Evolutionary conservation across 805 yeast genomes (phyloP).

Genomic region (Saccharomycopsis microspora): DNA sequence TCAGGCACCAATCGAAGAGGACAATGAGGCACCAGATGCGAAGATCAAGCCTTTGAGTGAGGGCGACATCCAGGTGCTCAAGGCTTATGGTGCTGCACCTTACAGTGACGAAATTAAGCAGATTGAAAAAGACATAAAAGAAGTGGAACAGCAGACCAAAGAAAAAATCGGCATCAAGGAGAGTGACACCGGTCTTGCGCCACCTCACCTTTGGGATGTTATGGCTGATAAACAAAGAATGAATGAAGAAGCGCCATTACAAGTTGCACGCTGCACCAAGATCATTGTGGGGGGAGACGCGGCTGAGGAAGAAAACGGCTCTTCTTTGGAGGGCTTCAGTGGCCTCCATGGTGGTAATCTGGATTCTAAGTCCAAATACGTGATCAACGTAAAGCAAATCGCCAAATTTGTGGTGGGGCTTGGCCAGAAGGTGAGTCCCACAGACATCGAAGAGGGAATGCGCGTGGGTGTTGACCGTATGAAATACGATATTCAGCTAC

Average conservation of each 20-base stretch:
- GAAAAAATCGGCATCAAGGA: slow-evolving; percentile 92
- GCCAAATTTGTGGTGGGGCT: slow-evolving; percentile 96
- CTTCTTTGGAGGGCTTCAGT: slow-evolving; percentile 16
- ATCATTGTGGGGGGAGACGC: slow-evolving; percentile 56
- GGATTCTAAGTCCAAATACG: slow-evolving; percentile 63
- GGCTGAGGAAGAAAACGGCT: slow-evolving; percentile 21
- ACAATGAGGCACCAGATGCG: slow-evolving; percentile 43
- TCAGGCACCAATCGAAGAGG: slow-evolving; percentile 73
- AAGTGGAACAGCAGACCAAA: slow-evolving; percentile 76
- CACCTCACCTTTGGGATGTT: slow-evolving; percentile 96
- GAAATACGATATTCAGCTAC: slow-evolving; percentile 92
- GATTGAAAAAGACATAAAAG: slow-evolving; percentile 79
- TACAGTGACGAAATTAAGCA: slow-evolving; percentile 72
- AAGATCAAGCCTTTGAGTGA: slow-evolving; percentile 82
- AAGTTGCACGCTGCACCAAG: slow-evolving; percentile 97
- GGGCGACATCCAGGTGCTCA: slow-evolving; percentile 94
- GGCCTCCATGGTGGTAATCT: slow-evolving; percentile 13
- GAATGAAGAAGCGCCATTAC: slow-evolving; percentile 90
- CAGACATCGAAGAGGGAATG: slow-evolving; percentile 99
- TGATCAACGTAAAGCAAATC: slow-evolving; percentile 93
- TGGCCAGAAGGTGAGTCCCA: slow-evolving; percentile 95
- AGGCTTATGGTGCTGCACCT: slow-evolving; percentile 97
- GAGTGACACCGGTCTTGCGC: slow-evolving; percentile 95
- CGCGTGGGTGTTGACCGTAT: slow-evolving; percentile 98
- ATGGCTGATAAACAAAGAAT: slow-evolving; percentile 91